Evolutionary conservation across 2,329 filamentous ascomycete genomes (phyloP), one percentile per base, ranked within the genome.

Genomic region (Hymenoscyphus repandus): DNA sequence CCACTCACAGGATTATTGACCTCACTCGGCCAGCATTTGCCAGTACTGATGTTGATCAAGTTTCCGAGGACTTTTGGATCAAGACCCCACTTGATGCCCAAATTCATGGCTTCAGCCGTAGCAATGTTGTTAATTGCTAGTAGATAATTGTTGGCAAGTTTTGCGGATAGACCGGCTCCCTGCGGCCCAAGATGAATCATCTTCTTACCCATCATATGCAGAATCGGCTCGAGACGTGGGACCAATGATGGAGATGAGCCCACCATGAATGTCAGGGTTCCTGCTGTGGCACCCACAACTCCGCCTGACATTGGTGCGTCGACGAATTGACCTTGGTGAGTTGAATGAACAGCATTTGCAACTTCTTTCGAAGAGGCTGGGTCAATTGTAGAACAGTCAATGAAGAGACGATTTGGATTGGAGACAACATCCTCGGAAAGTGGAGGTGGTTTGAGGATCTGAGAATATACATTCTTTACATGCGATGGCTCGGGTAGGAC

Each of bases 281-380:
- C 93, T 11, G 90, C 90, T 5, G 82, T 77, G 10, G 93, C 93
- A 39, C 92, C 93, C 5, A 97, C 90, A 0, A 96, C 91, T 45
- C 93, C 93, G 43, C 93, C 93, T 0, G 92, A 97, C 86, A 99
- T 96, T 40, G 93, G 93, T 2, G 93, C 92, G 66, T 99, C 93
- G 52, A 96, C 84, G 64, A 97, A 96, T 47, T 77, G 78, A 47
- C 88, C 88, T 65, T 86, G 79, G 1, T 80, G 75, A 1, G 82
- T 81, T 5, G 79, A 78, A 51, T 75, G 79, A 1, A 95, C 84
- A 20, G 78, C 77, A 54, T 82, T 75, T 18, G 90, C 90, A 5
- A 97, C 85, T 58, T 83, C 78, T 36, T 82, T 82, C 1, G 91
- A 96, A 2, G 90, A 89, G 31, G 83, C 82, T 0, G 91, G 90